Base-by-base conservation (phyloP, 805 yeast species). In the Yamadazyma endophytica region DNA sequence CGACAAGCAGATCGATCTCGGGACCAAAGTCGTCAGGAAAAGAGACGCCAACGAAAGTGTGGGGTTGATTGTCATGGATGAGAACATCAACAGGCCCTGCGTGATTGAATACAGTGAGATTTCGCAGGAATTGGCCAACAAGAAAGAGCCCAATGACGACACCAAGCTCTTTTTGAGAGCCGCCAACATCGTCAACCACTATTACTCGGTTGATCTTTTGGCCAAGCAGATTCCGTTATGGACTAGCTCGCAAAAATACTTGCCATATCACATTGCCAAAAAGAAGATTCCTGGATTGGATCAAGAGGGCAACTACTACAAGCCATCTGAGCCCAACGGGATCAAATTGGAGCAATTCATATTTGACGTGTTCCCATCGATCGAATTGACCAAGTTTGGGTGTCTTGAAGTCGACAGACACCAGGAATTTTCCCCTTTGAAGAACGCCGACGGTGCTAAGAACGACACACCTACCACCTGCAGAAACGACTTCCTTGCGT, bases 81-180 rank as follows among this genome's bases (percentile, higher is more conserved):
- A 67, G 23, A 64, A 61, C 4, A 53, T 64, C 24, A 62, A 72
- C 24, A 68, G 60, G 20, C 97, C 98, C 4, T 82, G 90, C 37
- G 98, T 92, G 26, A 84, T 92, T 46, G 99, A 92, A 58, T 92
- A 92, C 61, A 82, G 94, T 23, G 99, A 92, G 61, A 87, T 92
- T 40, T 70, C 87, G 6, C 51, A 64, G 19, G 89, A 82, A 43
- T 68, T 89, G 49, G 81, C 90, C 14, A 76, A 75, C 47, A 78
- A 75, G 38, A 60, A 59, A 17, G 92, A 82, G 41, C 70, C 72
- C 1, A 55, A 69, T 16, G 82, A 79, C 12, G 19, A 44, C 5
- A 30, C 47, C 28, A 65, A 80, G 39, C 69, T 92, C 37, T 73
- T 73, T 42, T 73, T 87, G 46, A 75, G 97, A 46, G 96, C 97